Evolutionary conservation across 225 moss, liverwort and hornwort species (phyloP), one percentile per base, ranked within the genome.

Genomic region (Climacium dendroides): DNA sequence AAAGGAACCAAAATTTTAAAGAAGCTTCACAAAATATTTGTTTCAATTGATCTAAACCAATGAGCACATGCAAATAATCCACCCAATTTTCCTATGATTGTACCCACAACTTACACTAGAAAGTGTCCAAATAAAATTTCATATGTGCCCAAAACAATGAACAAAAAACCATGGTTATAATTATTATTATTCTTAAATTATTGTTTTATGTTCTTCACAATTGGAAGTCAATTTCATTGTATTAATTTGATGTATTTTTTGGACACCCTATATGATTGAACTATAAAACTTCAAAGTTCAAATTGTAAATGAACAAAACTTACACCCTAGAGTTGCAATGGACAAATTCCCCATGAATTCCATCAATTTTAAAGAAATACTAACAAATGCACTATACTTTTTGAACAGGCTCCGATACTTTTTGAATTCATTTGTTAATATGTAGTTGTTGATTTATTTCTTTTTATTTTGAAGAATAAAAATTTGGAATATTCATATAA

Each of bases 391-490:
- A 1, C 5, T 26, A 26, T 26, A 5, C n/a, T n/a, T n/a, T n/a
- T n/a, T n/a, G n/a, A n/a, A n/a, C n/a, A 26, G 0, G 26, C 15
- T 15, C 3, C 41, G 14, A 23, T 0, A 7, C 39, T 39, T 3
- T 26, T 70, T 15, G 41, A 26, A 15, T 70, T 26, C 15, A 26
- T 43, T 70, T 39, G 3, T 47, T n/a, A n/a, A n/a, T 47, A 47
- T 48, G 14, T 41, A 25, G 5, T 25, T 1, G 25, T 25, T 8
- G 25, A 25, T 41, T 69, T 24, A 20, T 41, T 43, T 41, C 3
- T 45, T 16, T 28, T 29, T 3, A 72, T n/a, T 29, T 72, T 17
- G 2, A 29, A 45, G 29, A 17, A 25, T 45, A 15, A 41, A 14
- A 25, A 9, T 45, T 45, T 72, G 29, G 6, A 17, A 29, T 45